Conservation (phyloP, 2,329 filamentous ascomycete species). For the Venturia carpophila region DNA sequence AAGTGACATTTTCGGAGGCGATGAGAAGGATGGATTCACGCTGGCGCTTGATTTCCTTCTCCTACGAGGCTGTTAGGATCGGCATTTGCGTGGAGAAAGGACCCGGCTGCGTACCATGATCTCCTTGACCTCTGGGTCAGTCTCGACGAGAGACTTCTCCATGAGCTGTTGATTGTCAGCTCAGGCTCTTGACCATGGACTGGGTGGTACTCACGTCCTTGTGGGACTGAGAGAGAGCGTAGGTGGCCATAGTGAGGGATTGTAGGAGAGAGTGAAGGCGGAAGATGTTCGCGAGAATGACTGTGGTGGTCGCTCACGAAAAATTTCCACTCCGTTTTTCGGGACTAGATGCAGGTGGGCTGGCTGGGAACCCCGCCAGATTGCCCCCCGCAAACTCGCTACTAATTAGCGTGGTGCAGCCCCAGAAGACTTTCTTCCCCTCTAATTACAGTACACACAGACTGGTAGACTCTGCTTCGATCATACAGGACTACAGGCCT, state of each 20-base stretch:
- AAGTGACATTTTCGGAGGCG: conserved; percentile 35
- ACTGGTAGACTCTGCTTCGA: no score
- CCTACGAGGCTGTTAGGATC: conserved; percentile 42
- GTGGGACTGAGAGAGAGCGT: conserved; percentile 59
- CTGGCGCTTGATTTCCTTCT: conserved; percentile 91
- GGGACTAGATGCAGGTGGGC: no score
- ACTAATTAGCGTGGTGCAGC: background rate
- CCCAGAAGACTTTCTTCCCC: no score
- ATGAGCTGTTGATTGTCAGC: conserved; percentile 58
- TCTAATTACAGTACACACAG: no score
- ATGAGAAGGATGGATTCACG: conserved; percentile 80
- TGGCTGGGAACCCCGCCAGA: conserved; percentile 1
- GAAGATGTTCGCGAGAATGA: background rate
- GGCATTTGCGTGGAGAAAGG: conserved; percentile 2
- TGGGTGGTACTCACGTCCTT: conserved; percentile 47
- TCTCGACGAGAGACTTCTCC: conserved; percentile 86
- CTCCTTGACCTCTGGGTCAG: conserved; percentile 86
- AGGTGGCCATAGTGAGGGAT: conserved; percentile 32
- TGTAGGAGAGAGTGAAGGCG: background rate
- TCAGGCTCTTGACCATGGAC: conserved; percentile 21
- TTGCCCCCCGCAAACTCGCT: background rate
- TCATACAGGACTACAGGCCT: no score
- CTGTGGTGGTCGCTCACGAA: background rate
- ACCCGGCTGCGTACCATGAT: conserved; percentile 69
- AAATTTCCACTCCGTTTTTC: background rate